phyloP scores from a whole-genome alignment of 306 rosid species.

The Senna siamea region DNA sequence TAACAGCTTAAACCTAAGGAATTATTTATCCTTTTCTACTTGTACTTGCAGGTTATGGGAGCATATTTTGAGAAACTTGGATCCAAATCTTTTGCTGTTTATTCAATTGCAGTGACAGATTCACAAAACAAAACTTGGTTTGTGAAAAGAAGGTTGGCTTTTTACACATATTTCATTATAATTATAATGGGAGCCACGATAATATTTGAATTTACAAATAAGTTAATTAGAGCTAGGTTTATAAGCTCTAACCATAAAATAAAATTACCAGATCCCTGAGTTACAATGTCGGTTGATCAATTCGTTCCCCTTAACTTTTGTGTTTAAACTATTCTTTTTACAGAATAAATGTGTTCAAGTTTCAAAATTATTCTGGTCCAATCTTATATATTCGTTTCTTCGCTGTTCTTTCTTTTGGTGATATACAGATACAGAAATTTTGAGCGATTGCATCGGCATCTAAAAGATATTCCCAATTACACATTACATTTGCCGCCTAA shows the following conservation, averaged over 20 bases:
- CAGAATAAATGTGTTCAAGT: slow-evolving; percentile 30
- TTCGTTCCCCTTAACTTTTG: background rate
- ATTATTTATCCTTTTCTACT: slow-evolving; percentile 28
- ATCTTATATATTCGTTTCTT: slow-evolving; percentile 25
- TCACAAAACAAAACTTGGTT: slow-evolving; percentile 88
- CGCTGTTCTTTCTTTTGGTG: slow-evolving; percentile 26
- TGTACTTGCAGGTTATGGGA: slow-evolving; percentile 79
- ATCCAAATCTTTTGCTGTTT: slow-evolving; percentile 97
- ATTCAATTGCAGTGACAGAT: slow-evolving; percentile 91
- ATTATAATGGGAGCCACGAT: background rate
- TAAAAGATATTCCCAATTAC: slow-evolving; percentile 92
- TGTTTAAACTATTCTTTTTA: slow-evolving; percentile 14
- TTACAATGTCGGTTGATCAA: background rate
- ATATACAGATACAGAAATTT: slow-evolving; percentile 86
- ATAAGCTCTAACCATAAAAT: slow-evolving; percentile 15
- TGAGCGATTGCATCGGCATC: slow-evolving; percentile 93
- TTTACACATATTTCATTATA: slow-evolving; percentile 31
- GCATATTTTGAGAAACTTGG: slow-evolving; percentile 95
- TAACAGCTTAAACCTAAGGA: background rate
- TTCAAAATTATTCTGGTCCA: slow-evolving; percentile 16
- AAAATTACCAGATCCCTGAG: background rate
- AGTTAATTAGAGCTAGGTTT: background rate
- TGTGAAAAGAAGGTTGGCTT: slow-evolving; percentile 65
- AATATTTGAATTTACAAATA: background rate
- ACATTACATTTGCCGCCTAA: slow-evolving; percentile 90